These are phyloP conservation scores for Rhizophagus sp. DNA, from an alignment of 192 early-diverging fungal species.

Conservation along the genomic window DNA sequence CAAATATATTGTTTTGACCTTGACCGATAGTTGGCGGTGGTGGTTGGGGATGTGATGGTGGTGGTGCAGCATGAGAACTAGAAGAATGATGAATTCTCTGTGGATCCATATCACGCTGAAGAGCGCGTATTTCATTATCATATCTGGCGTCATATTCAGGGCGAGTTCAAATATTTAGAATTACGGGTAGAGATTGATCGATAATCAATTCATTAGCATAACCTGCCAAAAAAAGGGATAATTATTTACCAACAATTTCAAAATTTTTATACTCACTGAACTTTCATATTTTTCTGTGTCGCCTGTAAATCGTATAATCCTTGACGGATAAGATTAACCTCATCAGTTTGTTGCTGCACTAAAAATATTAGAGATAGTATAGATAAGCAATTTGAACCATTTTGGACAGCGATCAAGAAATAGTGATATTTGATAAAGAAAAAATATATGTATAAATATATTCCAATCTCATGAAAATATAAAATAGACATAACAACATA, in stretches of 20 bases:
- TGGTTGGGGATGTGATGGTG: slow-evolving; percentile 52
- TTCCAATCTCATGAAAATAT: no score
- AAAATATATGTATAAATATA: no score
- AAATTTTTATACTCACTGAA: slow-evolving; percentile 22
- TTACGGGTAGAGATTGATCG: not conserved
- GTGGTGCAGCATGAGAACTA: slow-evolving; percentile 51
- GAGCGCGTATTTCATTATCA: slow-evolving; percentile 83
- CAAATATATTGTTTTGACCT: slow-evolving; percentile 60
- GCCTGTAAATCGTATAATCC: slow-evolving; percentile 31
- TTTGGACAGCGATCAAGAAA: no score
- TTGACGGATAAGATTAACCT: slow-evolving; percentile 27
- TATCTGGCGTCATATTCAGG: slow-evolving; percentile 38
- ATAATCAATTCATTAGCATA: slow-evolving; percentile 2
- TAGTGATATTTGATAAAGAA: no score
- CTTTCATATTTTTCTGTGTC: slow-evolving; percentile 30
- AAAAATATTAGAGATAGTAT: not conserved
- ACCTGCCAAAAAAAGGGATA: not conserved
- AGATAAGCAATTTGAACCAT: not conserved
- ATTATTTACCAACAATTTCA: not conserved
- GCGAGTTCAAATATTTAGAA: not conserved
- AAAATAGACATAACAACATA: no score
- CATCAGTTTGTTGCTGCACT: slow-evolving; percentile 33
- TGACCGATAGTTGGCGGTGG: slow-evolving; percentile 68
- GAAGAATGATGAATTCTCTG: slow-evolving; percentile 56
- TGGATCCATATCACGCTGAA: slow-evolving; percentile 83